A percentile compares a stretch with the other conserved stretches of the same genome.
Evolutionary conservation across 768 basidiomycete genomes (phyloP).

Genomic region (Termitomyces sp.): DNA sequence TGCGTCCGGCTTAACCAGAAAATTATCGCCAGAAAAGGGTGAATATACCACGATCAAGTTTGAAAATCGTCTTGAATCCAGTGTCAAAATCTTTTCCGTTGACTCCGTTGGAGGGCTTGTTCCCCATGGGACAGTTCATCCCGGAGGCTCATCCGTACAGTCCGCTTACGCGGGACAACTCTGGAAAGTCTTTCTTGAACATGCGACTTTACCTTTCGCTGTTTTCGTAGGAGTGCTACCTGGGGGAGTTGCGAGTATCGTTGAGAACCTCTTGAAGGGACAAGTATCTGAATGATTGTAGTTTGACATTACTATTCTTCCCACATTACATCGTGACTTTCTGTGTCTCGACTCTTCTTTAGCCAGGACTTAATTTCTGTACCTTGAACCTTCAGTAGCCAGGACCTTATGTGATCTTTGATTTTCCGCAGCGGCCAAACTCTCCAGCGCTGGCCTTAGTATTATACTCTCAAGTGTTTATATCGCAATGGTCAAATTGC

Average conservation of each 20-base stretch:
- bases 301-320: neutral
- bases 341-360: neutral
- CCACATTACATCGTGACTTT: neutral
- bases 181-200: constrained; percentile 2
- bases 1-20: neutral
- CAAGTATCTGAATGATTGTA: neutral
- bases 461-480: too few species aligned
- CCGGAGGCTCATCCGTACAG: constrained; percentile 2
- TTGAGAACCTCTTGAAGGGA: neutral
- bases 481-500: too few species aligned
- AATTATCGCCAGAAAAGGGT: neutral
- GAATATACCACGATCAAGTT: constrained; percentile 8
- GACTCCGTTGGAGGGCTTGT: neutral
- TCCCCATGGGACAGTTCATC: neutral
- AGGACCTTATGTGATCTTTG: neutral
- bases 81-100: constrained; percentile 3
- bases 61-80: constrained; percentile 5
- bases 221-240: neutral
- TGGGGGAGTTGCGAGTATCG: neutral
- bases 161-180: constrained; percentile 3
- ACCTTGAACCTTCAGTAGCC: neutral
- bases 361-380: neutral
- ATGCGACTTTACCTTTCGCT: neutral
- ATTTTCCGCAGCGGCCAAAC: too few species aligned
- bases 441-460: too few species aligned